Evolutionary conservation across 768 basidiomycete species (phyloP), one percentile per base, ranked within the genome.

Genomic region (Russula lepida): DNA sequence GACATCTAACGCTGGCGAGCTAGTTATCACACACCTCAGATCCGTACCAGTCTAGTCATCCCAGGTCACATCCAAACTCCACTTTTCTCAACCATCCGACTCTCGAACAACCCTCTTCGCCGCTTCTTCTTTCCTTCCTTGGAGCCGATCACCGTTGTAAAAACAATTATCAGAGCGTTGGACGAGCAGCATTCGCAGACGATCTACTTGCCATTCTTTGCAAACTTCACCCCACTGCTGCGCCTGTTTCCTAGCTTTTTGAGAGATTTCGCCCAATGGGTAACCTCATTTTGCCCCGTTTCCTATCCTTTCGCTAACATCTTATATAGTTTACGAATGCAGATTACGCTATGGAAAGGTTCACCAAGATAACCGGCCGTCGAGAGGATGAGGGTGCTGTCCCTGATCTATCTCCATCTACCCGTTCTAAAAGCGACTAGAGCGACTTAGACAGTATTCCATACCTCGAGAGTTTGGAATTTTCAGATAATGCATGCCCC

Each of bases 21-120:
- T 39, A 68, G 86, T n/a, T 88, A 92, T 74, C 75, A 82, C 41
- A 78, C 84, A 32, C 89, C 88, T 1, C 71, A 76, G 46, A 84
- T 99, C 72, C 87, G 91, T n/a, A 95, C 93, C 11, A 94, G 92
- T 3, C 78, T 98, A 23, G 73, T 98, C 61, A 78, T 85, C 56
- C 86, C 95, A 0, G 90, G 91, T 1, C 88, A 91, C 70, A 77
- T 92, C 68, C 72, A 78, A 47, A 95, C 95, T 0, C 78, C 81
- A 2, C 79, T 98, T 69, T 98, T 98, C 75, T 79, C 84, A 17
- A 79, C 77, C 0, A 68, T 81, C 23, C 72, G 69, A 11, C 72
- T 85, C 44, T 84, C 89, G 4, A 68, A 71, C 35, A 77, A 74
- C 58, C 63, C 71, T 28, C 67, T 85, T 43, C 83, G 80, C 73